These are phyloP conservation scores for Kewa caespitosa DNA, from an alignment of 179 eudicot species.

Conservation along the genomic window DNA sequence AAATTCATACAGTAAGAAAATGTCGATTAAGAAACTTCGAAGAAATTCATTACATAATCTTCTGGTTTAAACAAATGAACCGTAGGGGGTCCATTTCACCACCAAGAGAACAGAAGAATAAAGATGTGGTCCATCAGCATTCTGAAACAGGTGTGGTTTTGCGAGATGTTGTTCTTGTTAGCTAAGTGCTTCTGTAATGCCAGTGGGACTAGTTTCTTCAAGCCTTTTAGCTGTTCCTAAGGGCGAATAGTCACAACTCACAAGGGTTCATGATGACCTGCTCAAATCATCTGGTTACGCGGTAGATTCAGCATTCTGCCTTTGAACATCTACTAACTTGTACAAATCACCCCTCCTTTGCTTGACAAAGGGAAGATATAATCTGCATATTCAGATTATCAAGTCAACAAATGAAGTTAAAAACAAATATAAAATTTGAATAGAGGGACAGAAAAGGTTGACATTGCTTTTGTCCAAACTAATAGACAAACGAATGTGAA, in stretches of 20 bases:
- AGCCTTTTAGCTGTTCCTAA: neutral
- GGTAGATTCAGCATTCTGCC: conserved; percentile 22
- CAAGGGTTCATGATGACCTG: neutral
- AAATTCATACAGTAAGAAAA: neutral
- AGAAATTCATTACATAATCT: neutral
- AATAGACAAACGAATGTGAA: neutral
- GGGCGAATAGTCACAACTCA: neutral
- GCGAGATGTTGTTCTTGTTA: neutral
- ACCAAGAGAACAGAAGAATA: too few relatives aligned
- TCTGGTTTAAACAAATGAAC: neutral
- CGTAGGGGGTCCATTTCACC: conserved; percentile 7
- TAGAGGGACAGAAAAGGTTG: neutral
- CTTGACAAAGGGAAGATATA: conserved; percentile 38
- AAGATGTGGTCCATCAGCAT: neutral
- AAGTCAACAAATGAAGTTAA: neutral
- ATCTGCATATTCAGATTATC: conserved; percentile 31
- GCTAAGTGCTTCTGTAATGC: neutral
- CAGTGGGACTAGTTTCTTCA: neutral
- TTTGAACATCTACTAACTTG: conserved; percentile 41
- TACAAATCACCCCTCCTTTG: conserved; percentile 52
- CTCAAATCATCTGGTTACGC: neutral
- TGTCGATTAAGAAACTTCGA: neutral
- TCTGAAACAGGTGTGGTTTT: neutral
- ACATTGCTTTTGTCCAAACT: neutral
- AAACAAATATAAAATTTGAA: neutral